phyloP scores from a whole-genome alignment of 1,284 basidiomycete genomes.

The Cryptococcus maquisensis region DNA sequence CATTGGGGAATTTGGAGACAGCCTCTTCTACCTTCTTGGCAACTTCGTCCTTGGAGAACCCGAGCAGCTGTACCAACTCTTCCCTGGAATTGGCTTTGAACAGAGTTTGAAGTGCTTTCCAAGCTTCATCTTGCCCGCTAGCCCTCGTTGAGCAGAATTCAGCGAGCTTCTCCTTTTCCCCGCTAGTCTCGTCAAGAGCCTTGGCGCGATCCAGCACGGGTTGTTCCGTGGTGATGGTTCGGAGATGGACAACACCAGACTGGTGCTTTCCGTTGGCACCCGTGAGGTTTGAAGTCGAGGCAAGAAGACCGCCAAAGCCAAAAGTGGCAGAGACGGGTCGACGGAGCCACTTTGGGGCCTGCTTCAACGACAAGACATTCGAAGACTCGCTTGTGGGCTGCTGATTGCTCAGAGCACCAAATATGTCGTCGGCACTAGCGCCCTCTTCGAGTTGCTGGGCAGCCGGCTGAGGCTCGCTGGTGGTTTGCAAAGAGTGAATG shows the following conservation, averaged over 20 bases:
- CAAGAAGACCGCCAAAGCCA: slow-evolving; percentile 87
- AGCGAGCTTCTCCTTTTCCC: slow-evolving; percentile 58
- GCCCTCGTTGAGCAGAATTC: slow-evolving; percentile 60
- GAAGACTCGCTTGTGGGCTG: slow-evolving; percentile 48
- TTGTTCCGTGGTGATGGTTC: slow-evolving; percentile 72
- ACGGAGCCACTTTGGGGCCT: slow-evolving; percentile 93
- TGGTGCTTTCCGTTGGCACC: slow-evolving; percentile 69
- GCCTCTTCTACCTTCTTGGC: slow-evolving; percentile 75
- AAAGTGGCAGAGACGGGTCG: slow-evolving; percentile 78
- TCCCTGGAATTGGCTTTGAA: slow-evolving; percentile 86
- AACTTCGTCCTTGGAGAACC: slow-evolving; percentile 87
- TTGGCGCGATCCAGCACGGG: slow-evolving; percentile 72
- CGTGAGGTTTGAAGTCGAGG: slow-evolving; percentile 69
- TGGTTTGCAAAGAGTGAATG: slow-evolving; percentile 86
- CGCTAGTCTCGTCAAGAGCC: slow-evolving; percentile 63
- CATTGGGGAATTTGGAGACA: slow-evolving; percentile 60
- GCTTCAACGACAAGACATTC: slow-evolving; percentile 68
- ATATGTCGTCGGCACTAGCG: slow-evolving; percentile 53
- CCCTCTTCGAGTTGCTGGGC: slow-evolving; percentile 29
- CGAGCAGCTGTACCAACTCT: slow-evolving; percentile 84
- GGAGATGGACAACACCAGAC: slow-evolving; percentile 70
- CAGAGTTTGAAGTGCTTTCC: slow-evolving; percentile 84
- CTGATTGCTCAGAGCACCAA: slow-evolving; percentile 67
- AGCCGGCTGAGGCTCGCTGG: slow-evolving; percentile 56
- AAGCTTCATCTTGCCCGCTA: slow-evolving; percentile 56